Conservation (phyloP, 495 filamentous ascomycete species). For the Penicillium herquei region DNA sequence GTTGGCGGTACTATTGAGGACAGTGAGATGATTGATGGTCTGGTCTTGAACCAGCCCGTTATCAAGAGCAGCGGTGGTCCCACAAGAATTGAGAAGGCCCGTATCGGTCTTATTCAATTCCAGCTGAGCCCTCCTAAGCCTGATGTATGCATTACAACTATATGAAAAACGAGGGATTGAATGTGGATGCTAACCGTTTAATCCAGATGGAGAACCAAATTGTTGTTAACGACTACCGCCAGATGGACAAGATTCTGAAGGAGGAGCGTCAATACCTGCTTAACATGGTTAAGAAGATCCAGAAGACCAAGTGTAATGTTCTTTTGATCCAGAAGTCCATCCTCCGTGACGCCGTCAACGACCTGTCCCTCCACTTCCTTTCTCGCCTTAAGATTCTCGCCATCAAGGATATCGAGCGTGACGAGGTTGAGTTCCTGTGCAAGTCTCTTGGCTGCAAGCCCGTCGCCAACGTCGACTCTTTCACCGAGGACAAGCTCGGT, state of each 20-base stretch:
- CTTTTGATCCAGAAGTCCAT: constrained; percentile 98
- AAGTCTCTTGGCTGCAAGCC: constrained; percentile 98
- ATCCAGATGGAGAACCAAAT: constrained; percentile 97
- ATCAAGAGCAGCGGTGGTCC: constrained; percentile 93
- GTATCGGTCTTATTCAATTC: constrained; percentile 96
- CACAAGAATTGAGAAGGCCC: constrained; percentile 92
- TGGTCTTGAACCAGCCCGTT: constrained; percentile 88
- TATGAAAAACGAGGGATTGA: no score
- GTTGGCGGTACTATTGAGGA: constrained; percentile 98
- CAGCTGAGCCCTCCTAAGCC: constrained; percentile 97
- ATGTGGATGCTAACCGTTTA: not conserved
- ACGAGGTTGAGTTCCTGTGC: constrained; percentile 99
- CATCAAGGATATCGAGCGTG: constrained; percentile 96
- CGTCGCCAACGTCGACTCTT: constrained; percentile 96
- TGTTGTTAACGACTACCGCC: constrained; percentile 96
- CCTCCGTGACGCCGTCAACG: constrained; percentile 95
- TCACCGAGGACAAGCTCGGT: constrained; percentile 98
- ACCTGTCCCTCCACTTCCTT: constrained; percentile 94
- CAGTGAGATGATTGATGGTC: constrained; percentile 92
- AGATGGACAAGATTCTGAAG: constrained; percentile 99
- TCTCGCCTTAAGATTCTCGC: constrained; percentile 93
- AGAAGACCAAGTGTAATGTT: constrained; percentile 99
- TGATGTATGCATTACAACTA: constrained; percentile 61
- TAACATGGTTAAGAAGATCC: constrained; percentile 99
- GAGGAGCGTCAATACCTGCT: constrained; percentile 97